Evolutionary conservation across 495 filamentous ascomycete species (phyloP), one percentile per base, ranked within the genome.

Genomic region (Annulohypoxylon stygium): DNA sequence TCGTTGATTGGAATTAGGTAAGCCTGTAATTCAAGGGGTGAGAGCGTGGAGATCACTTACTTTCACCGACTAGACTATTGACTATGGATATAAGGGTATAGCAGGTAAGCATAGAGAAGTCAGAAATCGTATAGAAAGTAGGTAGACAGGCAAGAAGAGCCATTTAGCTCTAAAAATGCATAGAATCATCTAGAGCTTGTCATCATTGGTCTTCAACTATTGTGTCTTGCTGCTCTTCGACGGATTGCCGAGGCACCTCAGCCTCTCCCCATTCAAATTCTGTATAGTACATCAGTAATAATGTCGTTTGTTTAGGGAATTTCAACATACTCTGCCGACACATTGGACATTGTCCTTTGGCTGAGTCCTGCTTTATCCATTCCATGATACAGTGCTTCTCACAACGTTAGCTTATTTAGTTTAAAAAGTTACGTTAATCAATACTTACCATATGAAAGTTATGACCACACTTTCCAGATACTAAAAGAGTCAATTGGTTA

Each of bases 311-410:
- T 0, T 34, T 18, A 60, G 50, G 18, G 43, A 26, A 51, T 65
- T 37, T 62, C 58, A 39, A 76, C 91, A 81, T 87, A 96, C 93
- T 95, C 81, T 98, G 96, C 59, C 96, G 88, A 77, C 96, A 99
- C 97, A 99, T 98, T 14, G 96, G 96, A 81, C 96, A 99, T 51
- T 97, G 89, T 14, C 94, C 96, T 76, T 97, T 95, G 8, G 94
- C 93, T 14, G 92, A 90, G 61, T 98, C 96, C 76, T 97, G 94
- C 74, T 96, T 90, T 67, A 99, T 93, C 96, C 96, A 99, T 51
- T 94, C 93, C 79, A 92, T 87, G 64, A 98, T 93, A 77, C 96
- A 99, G 81, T 99, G 96, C 95, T 97, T 74, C 67, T 54, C 12
- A 51, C 41, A 3, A 51, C 37, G 63, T 81, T 33, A 81, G 75